These are phyloP conservation scores for Tulasnella sp. DNA, from an alignment of 768 basidiomycete species.

Conservation along the genomic window DNA sequence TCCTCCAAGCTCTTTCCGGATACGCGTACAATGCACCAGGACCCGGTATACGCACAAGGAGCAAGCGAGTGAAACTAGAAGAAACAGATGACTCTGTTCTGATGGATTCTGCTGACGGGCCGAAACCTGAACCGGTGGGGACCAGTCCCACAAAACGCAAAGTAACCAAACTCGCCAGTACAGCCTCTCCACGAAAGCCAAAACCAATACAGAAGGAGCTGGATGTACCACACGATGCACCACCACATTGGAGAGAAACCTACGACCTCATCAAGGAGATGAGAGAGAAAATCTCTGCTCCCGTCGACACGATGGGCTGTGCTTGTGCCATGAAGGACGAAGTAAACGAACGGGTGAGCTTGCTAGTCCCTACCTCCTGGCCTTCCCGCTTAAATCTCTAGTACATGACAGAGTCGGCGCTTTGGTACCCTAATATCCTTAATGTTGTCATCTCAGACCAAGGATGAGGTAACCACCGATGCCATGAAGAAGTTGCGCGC, in stretches of 20 bases:
- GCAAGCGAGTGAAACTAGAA: constrained; percentile 15
- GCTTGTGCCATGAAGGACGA: constrained; percentile 63
- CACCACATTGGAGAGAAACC: constrained; percentile 60
- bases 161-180: not conserved
- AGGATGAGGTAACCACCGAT: constrained; percentile 80
- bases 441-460: constrained; percentile 95
- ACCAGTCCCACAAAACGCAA: not conserved
- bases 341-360: constrained; percentile 57
- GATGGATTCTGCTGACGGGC: not conserved
- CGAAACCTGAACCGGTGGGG: not conserved
- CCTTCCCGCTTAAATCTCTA: not conserved
- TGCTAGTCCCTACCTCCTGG: constrained; percentile 24
- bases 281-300: constrained; percentile 67
- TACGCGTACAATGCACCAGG: constrained; percentile 10
- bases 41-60: not conserved
- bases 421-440: constrained; percentile 84
- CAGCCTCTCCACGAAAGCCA: constrained; percentile 38
- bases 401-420: constrained; percentile 58
- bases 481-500: constrained; percentile 70
- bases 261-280: constrained; percentile 73
- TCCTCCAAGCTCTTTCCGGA: not conserved
- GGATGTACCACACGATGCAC: constrained; percentile 60
- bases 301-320: constrained; percentile 92
- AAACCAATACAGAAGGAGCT: constrained; percentile 56
- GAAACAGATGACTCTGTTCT: not conserved